These are phyloP conservation scores for Chytriomyces hyalinus DNA, from an alignment of 192 early-diverging fungal species.

Conservation along the genomic window DNA sequence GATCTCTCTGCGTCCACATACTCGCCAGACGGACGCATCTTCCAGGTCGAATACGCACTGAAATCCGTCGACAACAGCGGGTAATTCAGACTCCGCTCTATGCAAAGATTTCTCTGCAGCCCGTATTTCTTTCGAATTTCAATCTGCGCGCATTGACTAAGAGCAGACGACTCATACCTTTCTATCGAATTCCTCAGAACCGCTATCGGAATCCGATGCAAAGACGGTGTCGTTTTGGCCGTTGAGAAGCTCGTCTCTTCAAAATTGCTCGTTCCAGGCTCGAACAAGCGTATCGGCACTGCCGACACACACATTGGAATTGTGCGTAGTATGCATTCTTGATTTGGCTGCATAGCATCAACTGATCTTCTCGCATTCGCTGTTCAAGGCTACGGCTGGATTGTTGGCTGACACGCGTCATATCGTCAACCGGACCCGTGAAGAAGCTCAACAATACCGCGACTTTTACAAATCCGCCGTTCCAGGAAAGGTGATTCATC, in stretches of 20 bases:
- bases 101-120: neutral
- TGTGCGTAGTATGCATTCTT: constrained; percentile 54
- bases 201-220: constrained; percentile 88
- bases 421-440: constrained; percentile 84
- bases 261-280: constrained; percentile 88
- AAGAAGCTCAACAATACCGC: constrained; percentile 89
- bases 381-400: constrained; percentile 80
- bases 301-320: constrained; percentile 93
- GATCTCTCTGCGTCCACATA: constrained; percentile 98
- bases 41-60: constrained; percentile 98
- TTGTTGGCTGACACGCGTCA: constrained; percentile 91
- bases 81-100: constrained; percentile 44
- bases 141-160: neutral
- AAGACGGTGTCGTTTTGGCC: constrained; percentile 95
- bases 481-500: constrained; percentile 74
- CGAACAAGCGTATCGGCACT: constrained; percentile 91
- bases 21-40: constrained; percentile 98
- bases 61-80: constrained; percentile 99
- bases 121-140: neutral
- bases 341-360: neutral
- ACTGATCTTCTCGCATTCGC: neutral
- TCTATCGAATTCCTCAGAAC: constrained; percentile 63
- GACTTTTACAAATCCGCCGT: constrained; percentile 81
- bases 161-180: neutral
- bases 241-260: constrained; percentile 96